These are phyloP conservation scores for Calophaca sinica DNA, from an alignment of 306 rosid genomes.

Conservation along the genomic window DNA sequence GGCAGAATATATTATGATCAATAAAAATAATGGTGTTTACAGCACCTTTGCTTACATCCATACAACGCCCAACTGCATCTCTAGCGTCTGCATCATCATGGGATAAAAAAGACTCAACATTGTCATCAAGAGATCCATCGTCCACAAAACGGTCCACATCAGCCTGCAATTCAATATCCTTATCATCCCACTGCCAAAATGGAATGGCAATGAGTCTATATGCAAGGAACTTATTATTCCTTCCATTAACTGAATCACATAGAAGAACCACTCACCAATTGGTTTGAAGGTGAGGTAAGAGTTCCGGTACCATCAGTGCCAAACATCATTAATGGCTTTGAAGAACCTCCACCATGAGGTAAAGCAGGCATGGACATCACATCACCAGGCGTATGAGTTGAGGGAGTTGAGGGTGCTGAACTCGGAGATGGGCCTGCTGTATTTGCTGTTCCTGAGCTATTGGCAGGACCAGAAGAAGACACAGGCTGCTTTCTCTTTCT, in stretches of 20 bases:
- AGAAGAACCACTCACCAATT: slow-evolving; percentile 75
- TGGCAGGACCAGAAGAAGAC: slow-evolving; percentile 98
- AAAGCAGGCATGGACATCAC: slow-evolving; percentile 95
- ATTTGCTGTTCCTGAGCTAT: slow-evolving; percentile 97
- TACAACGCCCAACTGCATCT: slow-evolving; percentile 91
- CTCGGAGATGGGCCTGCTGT: slow-evolving; percentile 99
- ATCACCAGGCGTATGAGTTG: slow-evolving; percentile 96
- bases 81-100: slow-evolving; percentile 94
- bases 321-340: slow-evolving; percentile 90
- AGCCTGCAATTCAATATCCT: slow-evolving; percentile 98
- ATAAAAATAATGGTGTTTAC: slow-evolving; percentile 46
- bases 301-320: slow-evolving; percentile 82
- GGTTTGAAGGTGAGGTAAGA: slow-evolving; percentile 93
- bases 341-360: slow-evolving; percentile 86
- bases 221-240: slow-evolving; percentile 66
- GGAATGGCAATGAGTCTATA: slow-evolving; percentile 86
- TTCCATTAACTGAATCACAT: slow-evolving; percentile 49
- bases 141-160: slow-evolving; percentile 96
- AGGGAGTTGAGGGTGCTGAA: slow-evolving; percentile 99
- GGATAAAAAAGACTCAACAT: slow-evolving; percentile 98
- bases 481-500: slow-evolving; percentile 99
- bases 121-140: slow-evolving; percentile 96
- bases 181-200: slow-evolving; percentile 99
- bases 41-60: slow-evolving; percentile 98
- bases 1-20: slow-evolving; percentile 5